Base-by-base conservation (phyloP, 805 yeast species). In the Starmerella apis region DNA sequence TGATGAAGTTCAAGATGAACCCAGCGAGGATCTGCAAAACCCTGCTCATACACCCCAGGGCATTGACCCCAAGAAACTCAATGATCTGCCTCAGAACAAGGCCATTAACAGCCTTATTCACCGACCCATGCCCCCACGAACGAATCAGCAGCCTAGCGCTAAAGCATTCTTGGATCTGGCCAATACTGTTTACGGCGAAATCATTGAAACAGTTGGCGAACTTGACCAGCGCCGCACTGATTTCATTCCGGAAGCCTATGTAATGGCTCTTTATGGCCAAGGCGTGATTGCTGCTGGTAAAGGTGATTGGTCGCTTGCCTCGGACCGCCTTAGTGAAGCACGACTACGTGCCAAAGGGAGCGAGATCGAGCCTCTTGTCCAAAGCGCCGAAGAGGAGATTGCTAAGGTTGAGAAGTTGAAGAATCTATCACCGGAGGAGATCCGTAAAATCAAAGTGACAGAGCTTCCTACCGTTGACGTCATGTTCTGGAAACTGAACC, bases 221-320 rank as follows among this genome's bases (percentile, higher is more conserved):
- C 47, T 57, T 19, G 47, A 54, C 43, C 52, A 48, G 32, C 49
- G 60, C 16, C 54, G 63, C 14, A 43, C 54, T 3, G 53, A 50
- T 14, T 46, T 57, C 35, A 66, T 82, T 11, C 73, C 76, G 28
- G 86, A 83, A 55, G 78, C 83, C 1, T 78, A 83, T 37, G 92
- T 94, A 0, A 70, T 88, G 62, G 79, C 95, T 0, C 78, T 86
- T 0, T 88, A 83, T 61, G 94, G 95, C 0, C 70, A 85, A 36
- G 97, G 96, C 1, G 94, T 87, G 4, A 73, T 86, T 10, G 73
- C 76, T 39, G 65, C 81, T n/a, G 85, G 84, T 58, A 61, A 70
- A 42, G 76, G 80, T 0, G 67, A 79, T 10, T 70, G 75, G 49
- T 73, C 70, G 2, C 66, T 72, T 48, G 87, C 95, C 0, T 78